Conservation (phyloP, 2,329 filamentous ascomycete genomes). For the Geosmithia flava region DNA sequence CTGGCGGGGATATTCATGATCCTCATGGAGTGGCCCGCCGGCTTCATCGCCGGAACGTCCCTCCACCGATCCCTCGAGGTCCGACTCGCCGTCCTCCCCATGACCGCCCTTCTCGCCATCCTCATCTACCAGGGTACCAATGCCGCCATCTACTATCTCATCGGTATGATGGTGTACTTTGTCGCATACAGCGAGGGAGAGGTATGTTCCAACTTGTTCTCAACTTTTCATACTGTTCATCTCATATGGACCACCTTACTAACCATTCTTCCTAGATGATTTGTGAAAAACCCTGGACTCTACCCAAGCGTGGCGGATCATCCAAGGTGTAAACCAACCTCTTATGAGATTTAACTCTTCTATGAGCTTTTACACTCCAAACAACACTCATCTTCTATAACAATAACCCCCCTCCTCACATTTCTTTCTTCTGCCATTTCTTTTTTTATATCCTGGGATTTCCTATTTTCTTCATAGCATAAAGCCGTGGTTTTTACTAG, state of each 20-base stretch:
- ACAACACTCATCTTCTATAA: no score
- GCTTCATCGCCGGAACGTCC: constrained; percentile 60
- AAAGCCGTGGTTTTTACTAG: no score
- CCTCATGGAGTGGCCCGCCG: constrained; percentile 84
- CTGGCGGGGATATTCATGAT: constrained; percentile 67
- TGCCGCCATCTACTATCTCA: constrained; percentile 78
- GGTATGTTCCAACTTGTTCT: constrained; percentile 41
- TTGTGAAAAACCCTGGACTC: constrained; percentile 57
- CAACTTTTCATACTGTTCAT: neutral
- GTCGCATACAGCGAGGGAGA: constrained; percentile 97
- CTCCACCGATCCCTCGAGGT: constrained; percentile 83
- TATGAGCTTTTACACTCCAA: neutral
- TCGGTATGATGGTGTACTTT: constrained; percentile 81
- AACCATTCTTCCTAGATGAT: constrained; percentile 36
- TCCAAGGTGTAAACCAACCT: neutral
- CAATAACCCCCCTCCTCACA: no score
- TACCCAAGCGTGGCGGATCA: constrained; percentile 39
- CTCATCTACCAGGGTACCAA: constrained; percentile 91
- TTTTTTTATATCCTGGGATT: no score
- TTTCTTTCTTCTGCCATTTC: no score
- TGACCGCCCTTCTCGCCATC: constrained; percentile 60
- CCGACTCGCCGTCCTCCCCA: constrained; percentile 68
- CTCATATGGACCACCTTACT: neutral
- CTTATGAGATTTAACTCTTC: neutral
- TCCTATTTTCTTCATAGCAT: no score